Evolutionary conservation across 2,329 filamentous ascomycete species (phyloP).

Genomic region (Rutstroemia sydowiana): DNA sequence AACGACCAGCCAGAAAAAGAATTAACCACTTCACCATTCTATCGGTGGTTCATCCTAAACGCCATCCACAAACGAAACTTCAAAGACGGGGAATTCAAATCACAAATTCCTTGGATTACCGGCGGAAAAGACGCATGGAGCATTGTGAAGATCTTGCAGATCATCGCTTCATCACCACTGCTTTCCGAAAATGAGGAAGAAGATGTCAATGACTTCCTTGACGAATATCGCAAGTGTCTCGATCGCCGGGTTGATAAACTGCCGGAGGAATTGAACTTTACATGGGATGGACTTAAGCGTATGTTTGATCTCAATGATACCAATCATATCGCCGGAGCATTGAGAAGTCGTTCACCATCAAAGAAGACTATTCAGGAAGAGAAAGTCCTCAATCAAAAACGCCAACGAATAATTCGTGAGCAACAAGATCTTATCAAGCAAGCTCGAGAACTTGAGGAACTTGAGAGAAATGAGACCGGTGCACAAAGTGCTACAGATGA

Average conservation of each 20-base stretch:
- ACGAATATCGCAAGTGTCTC: not conserved
- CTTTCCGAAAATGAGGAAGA: not conserved
- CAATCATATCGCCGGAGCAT: not conserved
- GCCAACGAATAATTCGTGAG: no score
- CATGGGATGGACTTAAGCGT: not conserved
- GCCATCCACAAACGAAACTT: constrained; percentile 5
- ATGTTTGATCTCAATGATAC: constrained; percentile 8
- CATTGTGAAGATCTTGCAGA: not conserved
- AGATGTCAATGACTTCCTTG: not conserved
- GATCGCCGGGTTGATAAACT: no score
- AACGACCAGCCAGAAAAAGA: not conserved
- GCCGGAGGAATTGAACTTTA: not conserved
- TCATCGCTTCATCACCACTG: not conserved
- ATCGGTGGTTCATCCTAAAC: constrained; percentile 8
- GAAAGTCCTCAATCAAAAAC: not conserved
- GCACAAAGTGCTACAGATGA: no score
- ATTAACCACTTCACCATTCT: not conserved
- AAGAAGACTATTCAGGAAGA: not conserved
- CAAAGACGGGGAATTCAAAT: not conserved
- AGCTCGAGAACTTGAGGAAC: no score
- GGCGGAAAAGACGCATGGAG: not conserved
- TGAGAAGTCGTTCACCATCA: not conserved
- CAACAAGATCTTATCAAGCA: no score
- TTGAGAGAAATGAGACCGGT: no score
- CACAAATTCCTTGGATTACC: not conserved